Percentiles rank a stretch among this genome's conserved stretches.
These are phyloP conservation scores for Fusarium sambucinum DNA, from an alignment of 2,329 filamentous ascomycete species.

Conservation along the genomic window DNA sequence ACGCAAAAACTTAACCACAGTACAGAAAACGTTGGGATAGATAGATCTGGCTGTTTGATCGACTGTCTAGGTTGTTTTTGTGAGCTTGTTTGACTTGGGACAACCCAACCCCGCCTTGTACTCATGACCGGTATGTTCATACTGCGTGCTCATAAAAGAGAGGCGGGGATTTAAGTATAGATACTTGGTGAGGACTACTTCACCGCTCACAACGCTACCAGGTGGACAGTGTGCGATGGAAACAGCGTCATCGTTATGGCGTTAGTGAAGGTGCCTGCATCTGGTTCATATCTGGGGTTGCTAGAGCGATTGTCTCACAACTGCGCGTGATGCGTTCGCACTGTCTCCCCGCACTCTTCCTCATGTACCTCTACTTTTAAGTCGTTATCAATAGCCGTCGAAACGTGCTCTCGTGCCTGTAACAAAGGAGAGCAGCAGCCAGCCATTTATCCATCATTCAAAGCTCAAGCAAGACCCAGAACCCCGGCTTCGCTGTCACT, in stretches of 20 bases:
- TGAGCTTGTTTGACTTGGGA: conserved; percentile 34
- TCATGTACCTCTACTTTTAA: conserved; percentile 39
- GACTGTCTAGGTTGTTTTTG: neutral
- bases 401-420: conserved; percentile 45
- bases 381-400: conserved; percentile 37
- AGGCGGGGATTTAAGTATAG: conserved; percentile 36
- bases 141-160: conserved; percentile 32
- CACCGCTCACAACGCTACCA: conserved; percentile 22
- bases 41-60: conserved; percentile 4
- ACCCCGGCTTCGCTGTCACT: conserved; percentile 45
- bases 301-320: conserved; percentile 8
- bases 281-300: neutral
- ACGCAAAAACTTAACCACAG: neutral
- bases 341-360: conserved; percentile 27
- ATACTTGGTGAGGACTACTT: conserved; percentile 27
- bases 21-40: neutral
- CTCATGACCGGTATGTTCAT: conserved; percentile 46
- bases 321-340: conserved; percentile 33
- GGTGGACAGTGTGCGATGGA: conserved; percentile 38
- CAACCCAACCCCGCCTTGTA: conserved; percentile 40
- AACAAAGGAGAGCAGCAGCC: conserved; percentile 38
- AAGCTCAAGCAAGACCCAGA: neutral
- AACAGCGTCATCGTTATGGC: conserved; percentile 40
- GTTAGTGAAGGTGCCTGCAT: conserved; percentile 1
- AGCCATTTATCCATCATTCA: conserved; percentile 29